Evolutionary conservation across 2,329 filamentous ascomycete species (phyloP), one percentile per base, ranked within the genome.

Genomic region (Exophiala sp.): DNA sequence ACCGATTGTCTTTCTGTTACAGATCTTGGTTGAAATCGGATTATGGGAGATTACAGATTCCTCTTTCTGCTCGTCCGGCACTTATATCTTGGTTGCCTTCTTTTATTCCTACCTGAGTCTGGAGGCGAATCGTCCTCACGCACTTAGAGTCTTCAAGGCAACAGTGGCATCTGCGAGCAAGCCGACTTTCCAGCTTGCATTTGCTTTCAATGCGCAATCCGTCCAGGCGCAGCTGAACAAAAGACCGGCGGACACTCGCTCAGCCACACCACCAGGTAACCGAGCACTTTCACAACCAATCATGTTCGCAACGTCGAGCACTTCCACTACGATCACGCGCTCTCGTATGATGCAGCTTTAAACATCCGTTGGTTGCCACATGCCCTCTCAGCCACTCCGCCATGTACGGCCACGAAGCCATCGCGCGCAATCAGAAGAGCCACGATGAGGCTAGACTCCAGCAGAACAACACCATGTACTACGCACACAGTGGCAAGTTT

Each of bases 181-280:
- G 24, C 24, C 24, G 24, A 29, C 24, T 34, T 12, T 18, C 32
- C 39, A 18, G 47, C 29, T 43, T 50, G 36, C 11, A 50, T 35
- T 21, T 35, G 35, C 18, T 34, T 1, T 18, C 32, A 33, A 45
- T 51, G 49, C 49, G 49, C 49, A 51, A 51, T 4, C 38, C 33
- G 4, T 3, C 33, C 18, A 40, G 49, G 49, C 50, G 43, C 50
- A 53, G 51, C 51, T 53, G 51, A 53, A 42, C 38, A 29, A 41
- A 50, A 33, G 29, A 20, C 14, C 47, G 38, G 45, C 45, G 14
- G 45, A 50, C 16, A 33, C 36, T 41, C 32, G 42, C 39, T 41
- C 29, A 52, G 21, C 21, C 39, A 52, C 29, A 40, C 41, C 33
- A 24, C 14, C 47, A 32, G 36, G 1, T 8, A 38, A 16, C 9